A percentile compares a stretch with the other conserved stretches of the same genome.
Evolutionary conservation across 164 flowering plant genomes (phyloP).

Genomic region (Berberis thunbergii): DNA sequence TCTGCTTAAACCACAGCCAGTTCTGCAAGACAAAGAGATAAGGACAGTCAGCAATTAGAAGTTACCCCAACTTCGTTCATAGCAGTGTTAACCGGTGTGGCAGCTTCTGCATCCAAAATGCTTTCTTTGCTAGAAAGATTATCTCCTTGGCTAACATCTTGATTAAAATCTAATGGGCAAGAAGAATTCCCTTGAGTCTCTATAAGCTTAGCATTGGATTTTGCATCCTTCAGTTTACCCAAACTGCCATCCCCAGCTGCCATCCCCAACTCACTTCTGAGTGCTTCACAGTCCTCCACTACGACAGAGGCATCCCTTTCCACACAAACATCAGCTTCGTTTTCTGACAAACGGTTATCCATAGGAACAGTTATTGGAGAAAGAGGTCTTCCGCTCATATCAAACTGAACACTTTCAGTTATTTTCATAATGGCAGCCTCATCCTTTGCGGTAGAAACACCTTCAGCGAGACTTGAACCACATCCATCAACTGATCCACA

Average conservation of each 20-base stretch:
- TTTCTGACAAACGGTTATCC: constrained; percentile 9
- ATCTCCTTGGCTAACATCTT: constrained; percentile 1
- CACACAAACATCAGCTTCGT: constrained; percentile 10
- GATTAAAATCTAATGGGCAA: constrained; percentile 13
- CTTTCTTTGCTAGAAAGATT: neutral
- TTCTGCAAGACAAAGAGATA: too few species aligned
- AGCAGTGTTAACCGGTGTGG: constrained; percentile 15
- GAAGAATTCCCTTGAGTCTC: constrained; percentile 18
- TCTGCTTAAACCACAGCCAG: too few species aligned
- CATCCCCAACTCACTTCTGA: constrained; percentile 13
- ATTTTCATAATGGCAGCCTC: too few species aligned
- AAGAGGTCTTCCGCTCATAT: neutral
- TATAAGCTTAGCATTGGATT: constrained; percentile 7
- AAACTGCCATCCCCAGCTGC: constrained; percentile 14
- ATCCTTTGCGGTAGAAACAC: too few species aligned
- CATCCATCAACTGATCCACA: too few species aligned
- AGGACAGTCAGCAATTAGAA: constrained; percentile 1
- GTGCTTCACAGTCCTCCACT: constrained; percentile 9
- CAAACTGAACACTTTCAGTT: too few species aligned
- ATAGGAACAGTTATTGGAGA: neutral
- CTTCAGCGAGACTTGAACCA: too few species aligned
- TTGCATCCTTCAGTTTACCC: constrained; percentile 14
- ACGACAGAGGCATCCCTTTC: constrained; percentile 9
- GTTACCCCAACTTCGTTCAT: constrained; percentile 41
- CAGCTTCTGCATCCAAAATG: constrained; percentile 5